Conservation (phyloP, 2,329 filamentous ascomycete genomes). For the Penicillium concentricum region DNA sequence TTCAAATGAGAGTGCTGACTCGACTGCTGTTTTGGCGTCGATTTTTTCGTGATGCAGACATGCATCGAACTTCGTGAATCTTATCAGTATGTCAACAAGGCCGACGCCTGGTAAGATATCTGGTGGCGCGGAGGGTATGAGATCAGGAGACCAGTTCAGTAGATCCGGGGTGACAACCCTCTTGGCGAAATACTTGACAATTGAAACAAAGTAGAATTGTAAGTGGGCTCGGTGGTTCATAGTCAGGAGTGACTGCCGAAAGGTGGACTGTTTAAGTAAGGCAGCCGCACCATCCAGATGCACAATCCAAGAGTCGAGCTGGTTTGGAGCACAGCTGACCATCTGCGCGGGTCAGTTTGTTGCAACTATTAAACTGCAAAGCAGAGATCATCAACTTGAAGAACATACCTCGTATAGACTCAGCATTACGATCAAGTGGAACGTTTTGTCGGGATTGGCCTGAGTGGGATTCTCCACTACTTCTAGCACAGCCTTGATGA, state of each 20-base stretch:
- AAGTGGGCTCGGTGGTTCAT: slow-evolving; percentile 10
- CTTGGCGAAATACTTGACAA: slow-evolving; percentile 20
- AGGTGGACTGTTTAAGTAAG: slow-evolving; percentile 13
- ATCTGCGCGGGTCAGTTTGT: slow-evolving; percentile 13
- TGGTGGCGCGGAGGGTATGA: background rate
- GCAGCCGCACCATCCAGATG: slow-evolving; percentile 24
- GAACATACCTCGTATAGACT: slow-evolving; percentile 23
- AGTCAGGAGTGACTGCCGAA: background rate
- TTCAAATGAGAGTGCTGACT: slow-evolving; percentile 14
- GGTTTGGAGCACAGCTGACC: slow-evolving; percentile 17
- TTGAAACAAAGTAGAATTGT: slow-evolving; percentile 18
- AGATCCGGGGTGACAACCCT: slow-evolving; percentile 10
- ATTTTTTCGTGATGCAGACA: slow-evolving; percentile 2
- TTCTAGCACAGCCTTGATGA: slow-evolving; percentile 15
- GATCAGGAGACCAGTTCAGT: slow-evolving; percentile 12
- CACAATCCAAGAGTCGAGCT: slow-evolving; percentile 18
- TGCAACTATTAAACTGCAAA: background rate
- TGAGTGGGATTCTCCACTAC: slow-evolving; percentile 17
- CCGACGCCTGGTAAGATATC: slow-evolving; percentile 12
- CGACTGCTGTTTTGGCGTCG: slow-evolving; percentile 1
- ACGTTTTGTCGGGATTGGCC: slow-evolving; percentile 12
- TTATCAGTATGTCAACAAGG: slow-evolving; percentile 23
- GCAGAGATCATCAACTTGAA: background rate
- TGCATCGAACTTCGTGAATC: slow-evolving; percentile 17
- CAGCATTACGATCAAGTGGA: slow-evolving; percentile 24